A percentile compares a stretch with the other conserved stretches of the same genome.
These are phyloP conservation scores for Sporisorium iseilematis-ciliati DNA, from an alignment of 1,284 basidiomycete genomes.

Conservation along the genomic window DNA sequence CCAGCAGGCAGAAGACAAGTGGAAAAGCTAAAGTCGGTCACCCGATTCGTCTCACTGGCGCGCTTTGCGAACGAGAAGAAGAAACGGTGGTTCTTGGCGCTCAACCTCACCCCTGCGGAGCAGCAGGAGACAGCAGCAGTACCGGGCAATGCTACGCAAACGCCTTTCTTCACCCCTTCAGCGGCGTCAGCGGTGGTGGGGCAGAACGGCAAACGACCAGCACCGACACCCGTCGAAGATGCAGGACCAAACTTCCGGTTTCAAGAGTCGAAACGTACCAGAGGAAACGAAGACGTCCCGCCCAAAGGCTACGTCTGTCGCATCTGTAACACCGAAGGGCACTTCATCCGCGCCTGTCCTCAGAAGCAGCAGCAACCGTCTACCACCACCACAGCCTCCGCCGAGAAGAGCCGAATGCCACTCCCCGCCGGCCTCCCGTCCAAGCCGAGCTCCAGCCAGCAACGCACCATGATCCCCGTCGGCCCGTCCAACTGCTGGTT, in stretches of 20 bases:
- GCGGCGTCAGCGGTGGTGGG: background rate
- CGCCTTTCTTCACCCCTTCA: constrained; percentile 29
- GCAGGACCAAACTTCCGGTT: constrained; percentile 46
- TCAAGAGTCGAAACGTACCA: constrained; percentile 18
- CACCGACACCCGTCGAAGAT: background rate
- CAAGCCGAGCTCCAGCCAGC: constrained; percentile 17
- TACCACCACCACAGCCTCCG: background rate
- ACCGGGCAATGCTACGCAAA: constrained; percentile 35
- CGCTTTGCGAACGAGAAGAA: constrained; percentile 61
- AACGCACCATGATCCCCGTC: constrained; percentile 46
- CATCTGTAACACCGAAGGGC: constrained; percentile 45
- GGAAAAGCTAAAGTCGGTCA: constrained; percentile 31
- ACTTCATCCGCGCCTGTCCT: constrained; percentile 55
- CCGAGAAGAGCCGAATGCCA: constrained; percentile 12
- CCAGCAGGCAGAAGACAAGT: constrained; percentile 6
- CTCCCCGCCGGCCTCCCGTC: constrained; percentile 34
- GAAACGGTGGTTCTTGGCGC: constrained; percentile 65
- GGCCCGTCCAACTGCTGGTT: constrained; percentile 68
- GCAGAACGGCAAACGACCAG: constrained; percentile 9
- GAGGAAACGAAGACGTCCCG: constrained; percentile 30
- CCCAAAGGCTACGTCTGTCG: constrained; percentile 58
- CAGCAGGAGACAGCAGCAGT: constrained; percentile 9
- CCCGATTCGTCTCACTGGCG: constrained; percentile 63
- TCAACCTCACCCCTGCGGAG: constrained; percentile 50
- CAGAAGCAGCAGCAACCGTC: constrained; percentile 12